phyloP scores from a whole-genome alignment of 2,329 filamentous ascomycete genomes.

The Alternaria arbusti region DNA sequence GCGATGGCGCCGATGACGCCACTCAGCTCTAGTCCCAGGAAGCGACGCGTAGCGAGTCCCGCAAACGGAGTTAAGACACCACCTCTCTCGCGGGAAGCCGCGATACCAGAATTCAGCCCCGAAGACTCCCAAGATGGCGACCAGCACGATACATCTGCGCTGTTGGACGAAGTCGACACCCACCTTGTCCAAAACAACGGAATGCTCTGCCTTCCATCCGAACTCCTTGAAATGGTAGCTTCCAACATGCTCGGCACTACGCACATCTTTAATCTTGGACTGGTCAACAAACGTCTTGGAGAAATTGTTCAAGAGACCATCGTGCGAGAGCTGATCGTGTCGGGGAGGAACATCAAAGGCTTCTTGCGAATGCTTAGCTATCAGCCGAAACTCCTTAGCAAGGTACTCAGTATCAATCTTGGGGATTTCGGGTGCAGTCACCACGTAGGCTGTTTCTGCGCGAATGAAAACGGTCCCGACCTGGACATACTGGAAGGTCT shows the following conservation, averaged over 20 bases:
- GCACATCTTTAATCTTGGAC: slow-evolving; percentile 12
- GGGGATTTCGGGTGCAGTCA: slow-evolving; percentile 15
- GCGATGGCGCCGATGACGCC: slow-evolving; percentile 9
- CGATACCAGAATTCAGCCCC: background rate
- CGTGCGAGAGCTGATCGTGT: slow-evolving; percentile 12
- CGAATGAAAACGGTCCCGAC: background rate
- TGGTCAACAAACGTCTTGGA: slow-evolving; percentile 15
- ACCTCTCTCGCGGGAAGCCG: background rate
- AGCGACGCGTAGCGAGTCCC: slow-evolving; percentile 13
- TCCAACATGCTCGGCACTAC: background rate
- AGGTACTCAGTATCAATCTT: slow-evolving; percentile 18
- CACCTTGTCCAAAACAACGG: background rate
- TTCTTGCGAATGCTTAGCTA: slow-evolving; percentile 14
- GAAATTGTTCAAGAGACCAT: slow-evolving; percentile 21
- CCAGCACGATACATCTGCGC: background rate
- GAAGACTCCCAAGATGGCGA: background rate
- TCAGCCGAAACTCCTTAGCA: slow-evolving; percentile 11
- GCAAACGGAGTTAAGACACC: background rate
- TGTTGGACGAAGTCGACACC: background rate
- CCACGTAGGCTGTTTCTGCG: background rate
- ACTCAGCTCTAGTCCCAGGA: slow-evolving; percentile 1
- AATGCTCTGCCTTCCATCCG: slow-evolving; percentile 13
- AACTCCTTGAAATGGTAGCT: slow-evolving; percentile 17
- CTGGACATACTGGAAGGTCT: background rate
- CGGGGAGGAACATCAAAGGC: slow-evolving; percentile 12